Base-by-base conservation (phyloP, 2,329 filamentous ascomycete genomes). In the Cladosporium sp. region DNA sequence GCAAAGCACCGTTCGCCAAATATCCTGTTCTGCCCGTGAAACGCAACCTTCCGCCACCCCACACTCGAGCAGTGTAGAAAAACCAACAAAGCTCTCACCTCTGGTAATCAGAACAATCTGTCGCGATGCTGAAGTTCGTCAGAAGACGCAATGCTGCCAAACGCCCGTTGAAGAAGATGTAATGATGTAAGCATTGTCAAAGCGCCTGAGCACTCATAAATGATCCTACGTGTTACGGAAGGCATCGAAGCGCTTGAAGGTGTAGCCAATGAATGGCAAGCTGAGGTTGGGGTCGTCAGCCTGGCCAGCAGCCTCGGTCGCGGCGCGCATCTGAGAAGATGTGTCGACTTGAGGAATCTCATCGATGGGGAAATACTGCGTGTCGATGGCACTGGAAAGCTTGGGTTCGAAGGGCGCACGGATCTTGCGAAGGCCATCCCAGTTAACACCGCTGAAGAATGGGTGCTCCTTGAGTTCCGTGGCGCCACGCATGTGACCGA, bases 331-430 rank as follows among this genome's bases (percentile, higher is more conserved):
- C 70, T 91, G 86, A 26, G 93, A 95, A 64, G 91, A 92, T 69
- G 93, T 97, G 78, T 97, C 93, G 64, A 93, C 94, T 82, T 98
- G 94, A 73, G 96, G 93, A 76, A 99, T 97, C 79, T 99, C 95
- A 76, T 99, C 95, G 61, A 93, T 97, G 11, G 95, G 95, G 88
- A 99, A 99, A 84, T 99, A 98, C 56, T 93, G 94, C 23, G 95
- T 97, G 77, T 99, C 95, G 73, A 97, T 91, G 78, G 95, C 95
- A 68, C 92, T 96, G 67, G 91, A 91, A 69, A 99, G 84, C 75
- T 93, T 92, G 2, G 95, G 95, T 81, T 98, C 94, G 76, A 99
- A 99, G 0, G 95, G 95, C 66, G 95, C 95, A 43, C 93, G 90
- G 75, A 99, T 98, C 67, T 90, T 89, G 69, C 95, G 92, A 70